Base-by-base conservation (phyloP, 192 early-diverging fungal species). In the Gryganskiella cystojenkinii region DNA sequence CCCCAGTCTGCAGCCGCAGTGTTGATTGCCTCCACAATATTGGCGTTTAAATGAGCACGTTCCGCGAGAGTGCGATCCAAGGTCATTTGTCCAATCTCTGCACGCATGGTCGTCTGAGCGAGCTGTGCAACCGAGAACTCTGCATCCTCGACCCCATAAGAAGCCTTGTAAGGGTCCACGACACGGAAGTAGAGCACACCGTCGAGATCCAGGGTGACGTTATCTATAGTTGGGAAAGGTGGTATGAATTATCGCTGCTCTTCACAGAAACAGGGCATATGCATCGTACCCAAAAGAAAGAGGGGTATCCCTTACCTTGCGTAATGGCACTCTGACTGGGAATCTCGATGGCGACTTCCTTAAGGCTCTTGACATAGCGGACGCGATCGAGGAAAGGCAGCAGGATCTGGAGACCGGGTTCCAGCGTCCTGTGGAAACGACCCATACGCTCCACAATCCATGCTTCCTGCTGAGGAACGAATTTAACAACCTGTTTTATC, bases 51-150 rank as follows among this genome's bases (percentile, higher is more conserved):
- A 52, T 92, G 91, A 44, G 94, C 92, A 78, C 98, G 90, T 81
- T 99, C 95, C 0, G 96, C 95, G 58, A 99, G 83, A 17, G 97
- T 99, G 13, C 92, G 89, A 79, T 99, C 97, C 68, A 99, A 83
- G 3, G 95, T 98, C 92, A 99, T 93, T 83, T 97, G 95, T 42
- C 97, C 97, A 73, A 99, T 99, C 75, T 99, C 97, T 5, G 97
- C 96, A 43, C 97, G 92, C 97, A 99, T 98, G 0, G 97, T 97
- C 7, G 97, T 99, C 80, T 99, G 97, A n/a, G 97, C 97, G 62
- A 99, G 86, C 81, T 99, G 97, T 6, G 95, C 89, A 43, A 99
- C 84, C 15, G 97, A 95, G 83, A 96, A 99, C 78, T 97, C 95
- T 28, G 94, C 91, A 79, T 99, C 89, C 61, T 95, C 95, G 7